Conservation (phyloP, 1,284 basidiomycete genomes). For the Schizophyllum amplum region DNA sequence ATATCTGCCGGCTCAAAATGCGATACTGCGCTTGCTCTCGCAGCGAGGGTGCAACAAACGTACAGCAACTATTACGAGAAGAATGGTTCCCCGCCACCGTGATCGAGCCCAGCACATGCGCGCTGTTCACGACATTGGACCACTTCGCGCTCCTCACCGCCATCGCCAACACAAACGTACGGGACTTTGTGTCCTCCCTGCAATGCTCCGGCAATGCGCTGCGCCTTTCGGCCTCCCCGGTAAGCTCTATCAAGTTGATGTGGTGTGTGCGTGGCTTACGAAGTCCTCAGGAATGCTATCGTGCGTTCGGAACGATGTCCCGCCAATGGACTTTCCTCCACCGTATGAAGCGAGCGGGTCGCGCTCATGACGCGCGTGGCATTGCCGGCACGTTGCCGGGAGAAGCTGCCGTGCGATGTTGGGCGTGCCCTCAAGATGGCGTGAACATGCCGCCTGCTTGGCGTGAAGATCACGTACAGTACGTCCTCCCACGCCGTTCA, state of each 20-base stretch:
- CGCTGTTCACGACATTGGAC: constrained; percentile 10
- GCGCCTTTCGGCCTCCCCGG: too few relatives aligned
- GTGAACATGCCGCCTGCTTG: constrained; percentile 18
- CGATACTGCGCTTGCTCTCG: constrained; percentile 24
- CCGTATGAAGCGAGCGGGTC: constrained; percentile 11
- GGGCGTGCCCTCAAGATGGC: constrained; percentile 22
- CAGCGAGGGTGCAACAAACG: neutral
- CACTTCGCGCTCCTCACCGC: constrained; percentile 2
- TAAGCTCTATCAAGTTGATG: too few relatives aligned
- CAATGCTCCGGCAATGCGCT: too few relatives aligned
- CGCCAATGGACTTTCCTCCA: constrained; percentile 8
- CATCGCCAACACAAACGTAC: constrained; percentile 5
- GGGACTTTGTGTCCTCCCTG: neutral
- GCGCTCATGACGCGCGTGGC: constrained; percentile 6
- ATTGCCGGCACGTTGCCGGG: constrained; percentile 15
- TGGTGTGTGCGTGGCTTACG: neutral
- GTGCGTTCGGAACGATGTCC: constrained; percentile 1
- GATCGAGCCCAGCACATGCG: neutral
- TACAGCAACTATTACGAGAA: constrained; percentile 20
- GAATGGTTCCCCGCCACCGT: constrained; percentile 17
- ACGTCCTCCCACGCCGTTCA: neutral
- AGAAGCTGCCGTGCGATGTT: constrained; percentile 19
- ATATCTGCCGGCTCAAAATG: constrained; percentile 22
- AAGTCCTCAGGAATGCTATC: neutral
- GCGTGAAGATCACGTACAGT: constrained; percentile 12